These are phyloP conservation scores for Blastomyces emzantsi DNA, from an alignment of 2,329 filamentous ascomycete species.

Conservation along the genomic window DNA sequence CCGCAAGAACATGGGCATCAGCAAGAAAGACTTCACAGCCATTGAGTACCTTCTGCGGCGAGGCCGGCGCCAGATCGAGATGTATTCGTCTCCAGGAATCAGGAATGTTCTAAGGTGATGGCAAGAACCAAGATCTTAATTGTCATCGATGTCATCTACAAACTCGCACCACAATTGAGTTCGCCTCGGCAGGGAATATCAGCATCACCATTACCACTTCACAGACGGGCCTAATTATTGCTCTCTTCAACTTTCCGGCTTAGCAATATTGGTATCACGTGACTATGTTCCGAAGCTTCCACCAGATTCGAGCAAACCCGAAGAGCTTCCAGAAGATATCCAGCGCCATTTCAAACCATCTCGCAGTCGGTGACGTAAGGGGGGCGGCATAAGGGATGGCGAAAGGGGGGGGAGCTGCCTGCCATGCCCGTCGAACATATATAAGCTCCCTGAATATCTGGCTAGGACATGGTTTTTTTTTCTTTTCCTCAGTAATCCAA, in stretches of 20 bases:
- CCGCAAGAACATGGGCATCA: conserved; percentile 55
- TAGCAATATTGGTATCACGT: not conserved
- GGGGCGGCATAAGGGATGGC: not conserved
- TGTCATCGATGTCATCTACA: too few relatives aligned
- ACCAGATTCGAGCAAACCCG: not conserved
- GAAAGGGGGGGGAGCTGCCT: too few relatives aligned
- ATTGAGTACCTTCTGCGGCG: conserved; percentile 80
- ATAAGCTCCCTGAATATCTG: not conserved
- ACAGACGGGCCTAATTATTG: too few relatives aligned
- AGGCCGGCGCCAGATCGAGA: conserved; percentile 70
- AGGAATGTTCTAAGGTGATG: conserved; percentile 53
- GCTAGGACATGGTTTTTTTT: not conserved
- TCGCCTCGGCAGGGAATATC: not conserved
- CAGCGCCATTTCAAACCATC: not conserved
- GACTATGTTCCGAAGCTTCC: not conserved
- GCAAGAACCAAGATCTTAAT: not conserved
- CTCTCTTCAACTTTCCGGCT: not conserved
- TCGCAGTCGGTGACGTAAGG: conserved; percentile 1
- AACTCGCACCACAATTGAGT: not conserved
- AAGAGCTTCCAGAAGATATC: not conserved
- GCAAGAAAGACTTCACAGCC: conserved; percentile 76
- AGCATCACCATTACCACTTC: not conserved
- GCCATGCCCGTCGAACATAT: not conserved
- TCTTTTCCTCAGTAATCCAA: not conserved
- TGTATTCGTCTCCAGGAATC: conserved; percentile 70